Base-by-base conservation (phyloP, 1,139 yeast species). In the Sugiyamaella pinicola region DNA sequence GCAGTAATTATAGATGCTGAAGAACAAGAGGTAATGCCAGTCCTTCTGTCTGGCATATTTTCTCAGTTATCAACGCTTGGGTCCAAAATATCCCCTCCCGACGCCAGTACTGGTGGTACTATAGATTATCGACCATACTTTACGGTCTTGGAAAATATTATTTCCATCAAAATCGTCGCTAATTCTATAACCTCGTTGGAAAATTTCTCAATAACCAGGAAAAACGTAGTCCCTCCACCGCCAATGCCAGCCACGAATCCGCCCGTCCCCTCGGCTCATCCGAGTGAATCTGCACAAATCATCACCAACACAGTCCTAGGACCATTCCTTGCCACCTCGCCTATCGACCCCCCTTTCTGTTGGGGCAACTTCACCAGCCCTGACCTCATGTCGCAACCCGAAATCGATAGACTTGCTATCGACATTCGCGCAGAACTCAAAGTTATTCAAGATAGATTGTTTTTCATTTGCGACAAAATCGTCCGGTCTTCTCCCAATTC, bases 401-500 rank as follows among this genome's bases (percentile, higher is more conserved):
- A 63, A 31, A 51, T 59, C 3, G 62, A 58, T 24, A 54, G 63
- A 13, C 55, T 61, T n/a, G 55, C 65, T 13, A 38, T 55, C 15
- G 62, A 64, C 31, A 55, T 68, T 19, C 58, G 62, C 21, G 59
- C 69, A 13, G 74, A 70, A 55, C 55, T 62, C 15, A 55, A 57
- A 10, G 63, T 67, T 12, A 57, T 70, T 12, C 68, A 64, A 53
- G 59, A 64, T 19, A 61, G 68, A 31, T 72, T 90, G 42, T 89
- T 87, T 66, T 78, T 74, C 60, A 81, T 93, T 33, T 70, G 84
- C 51, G 87, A 90, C 65, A 83, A 81, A 62, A 78, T 93, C 49
- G 80, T 93, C n/a, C 78, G 98, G 58, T 87, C 91, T 0, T 83
- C 90, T 1, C 69, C 79, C 0, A 74, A 75, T 35, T 79, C 96